phyloP scores from a whole-genome alignment of 257 asterid species.

The Ilex asprella region DNA sequence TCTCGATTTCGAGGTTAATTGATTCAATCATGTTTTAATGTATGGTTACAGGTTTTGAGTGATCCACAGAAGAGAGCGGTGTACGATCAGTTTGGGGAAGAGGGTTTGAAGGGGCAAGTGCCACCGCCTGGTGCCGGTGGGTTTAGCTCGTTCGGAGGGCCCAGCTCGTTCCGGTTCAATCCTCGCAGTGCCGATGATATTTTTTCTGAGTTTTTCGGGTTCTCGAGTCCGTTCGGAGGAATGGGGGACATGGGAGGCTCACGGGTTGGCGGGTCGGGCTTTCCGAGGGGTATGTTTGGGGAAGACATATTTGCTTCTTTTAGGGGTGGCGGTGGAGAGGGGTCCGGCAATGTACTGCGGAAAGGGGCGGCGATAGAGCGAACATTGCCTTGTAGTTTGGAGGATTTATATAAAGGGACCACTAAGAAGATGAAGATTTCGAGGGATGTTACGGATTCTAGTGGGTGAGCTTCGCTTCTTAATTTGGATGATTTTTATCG shows the following conservation, averaged over 20 bases:
- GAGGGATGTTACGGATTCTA: constrained; percentile 46
- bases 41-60: too few relatives aligned
- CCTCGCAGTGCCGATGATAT: constrained; percentile 59
- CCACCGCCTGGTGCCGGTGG: constrained; percentile 51
- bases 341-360: constrained; percentile 15
- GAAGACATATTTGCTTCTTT: constrained; percentile 46
- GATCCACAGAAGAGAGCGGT: constrained; percentile 60
- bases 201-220: constrained; percentile 50
- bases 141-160: constrained; percentile 29
- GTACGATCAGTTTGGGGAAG: constrained; percentile 67
- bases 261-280: constrained; percentile 27
- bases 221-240: constrained; percentile 40
- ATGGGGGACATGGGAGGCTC: constrained; percentile 50
- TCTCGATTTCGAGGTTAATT: neutral
- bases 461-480: constrained; percentile 32
- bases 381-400: constrained; percentile 53
- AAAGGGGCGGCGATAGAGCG: constrained; percentile 58
- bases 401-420: constrained; percentile 67
- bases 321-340: constrained; percentile 23
- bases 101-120: constrained; percentile 56
- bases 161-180: constrained; percentile 35
- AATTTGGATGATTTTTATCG: too few relatives aligned
- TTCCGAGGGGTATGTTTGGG: constrained; percentile 35
- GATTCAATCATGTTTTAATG: too few relatives aligned
- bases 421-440: constrained; percentile 74